phyloP scores from a whole-genome alignment of 2,329 filamentous ascomycete genomes.

The Penicillium decumbens region DNA sequence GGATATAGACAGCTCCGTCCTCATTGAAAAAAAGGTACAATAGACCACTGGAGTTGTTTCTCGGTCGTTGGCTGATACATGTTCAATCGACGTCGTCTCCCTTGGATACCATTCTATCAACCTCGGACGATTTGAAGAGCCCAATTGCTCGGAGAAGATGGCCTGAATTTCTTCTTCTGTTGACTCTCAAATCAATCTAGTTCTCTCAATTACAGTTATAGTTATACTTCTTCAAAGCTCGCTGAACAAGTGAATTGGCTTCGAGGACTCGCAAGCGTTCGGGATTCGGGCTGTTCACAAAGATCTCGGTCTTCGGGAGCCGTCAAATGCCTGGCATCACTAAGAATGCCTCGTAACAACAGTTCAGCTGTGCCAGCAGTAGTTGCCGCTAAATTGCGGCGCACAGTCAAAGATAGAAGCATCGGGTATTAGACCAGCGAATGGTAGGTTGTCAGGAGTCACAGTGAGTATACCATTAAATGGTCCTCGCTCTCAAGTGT shows the following conservation, averaged over 20 bases:
- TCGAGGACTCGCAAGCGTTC: too few relatives aligned
- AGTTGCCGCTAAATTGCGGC: too few relatives aligned
- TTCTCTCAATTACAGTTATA: background rate
- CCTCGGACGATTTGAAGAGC: too few relatives aligned
- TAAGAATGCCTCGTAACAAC: background rate
- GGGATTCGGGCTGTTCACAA: too few relatives aligned
- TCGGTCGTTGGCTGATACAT: background rate
- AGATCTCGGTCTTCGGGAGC: background rate
- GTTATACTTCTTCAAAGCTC: background rate
- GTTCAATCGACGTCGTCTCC: background rate
- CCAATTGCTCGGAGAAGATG: too few relatives aligned
- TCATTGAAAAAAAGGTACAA: background rate
- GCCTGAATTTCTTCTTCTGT: too few relatives aligned
- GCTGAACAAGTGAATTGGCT: too few relatives aligned
- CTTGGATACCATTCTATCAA: background rate
- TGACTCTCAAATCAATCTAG: background rate
- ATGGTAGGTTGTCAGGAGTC: too few relatives aligned
- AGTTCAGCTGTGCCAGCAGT: background rate
- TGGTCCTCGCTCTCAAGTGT: too few relatives aligned
- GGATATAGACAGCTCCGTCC: background rate
- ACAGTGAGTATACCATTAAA: too few relatives aligned
- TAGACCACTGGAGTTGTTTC: background rate
- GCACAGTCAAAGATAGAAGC: too few relatives aligned
- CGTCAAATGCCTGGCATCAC: background rate
- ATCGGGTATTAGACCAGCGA: too few relatives aligned